Conservation (phyloP, 345 rosid species). For the Euphorbia tirucalli region DNA sequence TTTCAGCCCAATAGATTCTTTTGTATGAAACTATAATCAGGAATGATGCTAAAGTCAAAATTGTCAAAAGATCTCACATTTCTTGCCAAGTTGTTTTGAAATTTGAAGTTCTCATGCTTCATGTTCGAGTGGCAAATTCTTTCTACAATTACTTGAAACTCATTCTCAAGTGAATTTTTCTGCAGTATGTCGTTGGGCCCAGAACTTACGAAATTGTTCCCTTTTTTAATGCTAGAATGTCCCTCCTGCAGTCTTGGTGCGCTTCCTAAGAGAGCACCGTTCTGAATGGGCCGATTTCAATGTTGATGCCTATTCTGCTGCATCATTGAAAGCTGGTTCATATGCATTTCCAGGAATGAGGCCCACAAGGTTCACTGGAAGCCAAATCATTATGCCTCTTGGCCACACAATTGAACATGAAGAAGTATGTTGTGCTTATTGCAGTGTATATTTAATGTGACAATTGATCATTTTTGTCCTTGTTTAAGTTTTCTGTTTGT, state of each 20-base stretch:
- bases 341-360: slow-evolving; percentile 91
- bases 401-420: slow-evolving; percentile 97
- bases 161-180: not conserved
- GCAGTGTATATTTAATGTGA: not conserved
- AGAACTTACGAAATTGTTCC: not conserved
- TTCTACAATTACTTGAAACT: not conserved
- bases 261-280: slow-evolving; percentile 95
- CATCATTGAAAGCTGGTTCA: slow-evolving; percentile 71
- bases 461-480: not conserved
- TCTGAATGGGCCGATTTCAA: slow-evolving; percentile 99
- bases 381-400: slow-evolving; percentile 94
- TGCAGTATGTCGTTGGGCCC: not conserved
- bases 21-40: not conserved
- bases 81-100: not conserved
- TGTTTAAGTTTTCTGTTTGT: not conserved
- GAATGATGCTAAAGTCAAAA: not conserved
- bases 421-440: slow-evolving; percentile 53
- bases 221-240: slow-evolving; percentile 58
- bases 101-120: slow-evolving; percentile 1
- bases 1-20: not conserved
- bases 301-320: slow-evolving; percentile 95
- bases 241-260: slow-evolving; percentile 89
- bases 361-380: slow-evolving; percentile 90
- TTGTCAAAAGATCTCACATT: not conserved
- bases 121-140: not conserved